phyloP scores from a whole-genome alignment of 257 asterid genomes.

The Solanum tarijense region DNA sequence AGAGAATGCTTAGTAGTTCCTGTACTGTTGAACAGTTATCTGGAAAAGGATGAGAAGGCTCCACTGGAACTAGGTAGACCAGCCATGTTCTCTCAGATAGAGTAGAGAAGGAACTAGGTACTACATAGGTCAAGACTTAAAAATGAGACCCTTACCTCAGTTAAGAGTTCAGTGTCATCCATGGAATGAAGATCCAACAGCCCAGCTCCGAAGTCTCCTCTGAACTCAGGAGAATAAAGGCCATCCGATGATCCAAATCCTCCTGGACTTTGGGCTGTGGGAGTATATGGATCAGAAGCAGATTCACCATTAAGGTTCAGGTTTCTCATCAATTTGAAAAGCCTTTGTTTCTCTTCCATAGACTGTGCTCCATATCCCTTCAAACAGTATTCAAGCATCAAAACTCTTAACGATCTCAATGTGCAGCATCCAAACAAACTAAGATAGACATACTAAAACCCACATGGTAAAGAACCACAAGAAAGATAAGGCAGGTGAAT shows the following conservation, averaged over 20 bases:
- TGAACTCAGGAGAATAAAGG: slow-evolving; percentile 74
- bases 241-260: slow-evolving; percentile 59
- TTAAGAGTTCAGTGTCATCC: slow-evolving; percentile 98
- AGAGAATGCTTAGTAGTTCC: background rate
- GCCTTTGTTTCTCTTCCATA: slow-evolving; percentile 95
- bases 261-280: slow-evolving; percentile 66
- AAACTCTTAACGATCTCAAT: background rate
- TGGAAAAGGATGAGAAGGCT: background rate
- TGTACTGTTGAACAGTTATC: background rate
- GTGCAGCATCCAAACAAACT: background rate
- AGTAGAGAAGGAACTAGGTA: background rate
- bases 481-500: background rate
- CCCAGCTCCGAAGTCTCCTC: slow-evolving; percentile 99
- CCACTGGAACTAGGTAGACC: background rate
- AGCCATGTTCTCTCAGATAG: background rate
- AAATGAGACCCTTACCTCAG: slow-evolving; percentile 53
- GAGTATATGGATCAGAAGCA: slow-evolving; percentile 77
- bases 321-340: slow-evolving; percentile 91
- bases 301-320: slow-evolving; percentile 82
- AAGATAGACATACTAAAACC: background rate
- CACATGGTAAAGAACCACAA: background rate
- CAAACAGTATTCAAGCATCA: background rate
- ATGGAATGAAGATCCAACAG: slow-evolving; percentile 93
- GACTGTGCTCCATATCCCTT: slow-evolving; percentile 95
- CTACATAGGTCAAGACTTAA: background rate